Evolutionary conservation across 2,329 filamentous ascomycete species (phyloP).

Genomic region (Verticillium klebahnii): DNA sequence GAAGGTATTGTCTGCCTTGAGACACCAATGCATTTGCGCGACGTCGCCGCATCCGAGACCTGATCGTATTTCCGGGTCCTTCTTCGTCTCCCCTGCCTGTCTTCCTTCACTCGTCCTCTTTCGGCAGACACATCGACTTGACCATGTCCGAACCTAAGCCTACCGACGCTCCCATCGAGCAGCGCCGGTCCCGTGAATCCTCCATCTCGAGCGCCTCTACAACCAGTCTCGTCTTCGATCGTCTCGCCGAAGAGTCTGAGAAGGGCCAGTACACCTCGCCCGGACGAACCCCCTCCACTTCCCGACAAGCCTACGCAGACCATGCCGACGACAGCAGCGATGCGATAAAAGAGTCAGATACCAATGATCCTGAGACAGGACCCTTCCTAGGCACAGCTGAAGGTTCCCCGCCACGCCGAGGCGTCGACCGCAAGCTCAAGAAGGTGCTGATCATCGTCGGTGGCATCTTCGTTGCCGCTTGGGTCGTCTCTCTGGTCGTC

Average conservation of each 20-base stretch:
- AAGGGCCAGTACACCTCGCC: constrained; percentile 20
- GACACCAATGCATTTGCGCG: neutral
- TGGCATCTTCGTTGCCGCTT: constrained; percentile 58
- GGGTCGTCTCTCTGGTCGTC: constrained; percentile 62
- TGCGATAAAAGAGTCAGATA: constrained; percentile 32
- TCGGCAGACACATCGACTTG: neutral
- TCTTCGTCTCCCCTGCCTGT: neutral
- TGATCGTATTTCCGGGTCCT: neutral
- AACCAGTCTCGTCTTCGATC: constrained; percentile 76
- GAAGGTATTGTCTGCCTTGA: neutral
- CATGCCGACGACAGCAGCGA: constrained; percentile 40
- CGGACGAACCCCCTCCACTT: constrained; percentile 10
- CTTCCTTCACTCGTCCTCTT: neutral
- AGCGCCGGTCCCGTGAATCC: constrained; percentile 41
- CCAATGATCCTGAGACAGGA: constrained; percentile 46
- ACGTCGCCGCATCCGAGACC: neutral
- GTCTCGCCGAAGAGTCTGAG: constrained; percentile 55
- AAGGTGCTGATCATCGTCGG: constrained; percentile 57
- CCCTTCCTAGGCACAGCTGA: constrained; percentile 42
- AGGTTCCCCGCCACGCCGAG: constrained; percentile 35
- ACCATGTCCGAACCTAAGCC: neutral
- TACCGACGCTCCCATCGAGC: constrained; percentile 3
- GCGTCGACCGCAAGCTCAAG: constrained; percentile 63
- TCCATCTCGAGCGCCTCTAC: constrained; percentile 77
- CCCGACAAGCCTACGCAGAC: constrained; percentile 23